Conservation (phyloP, 148 eudicot species). For the Nepenthes gracilis region DNA sequence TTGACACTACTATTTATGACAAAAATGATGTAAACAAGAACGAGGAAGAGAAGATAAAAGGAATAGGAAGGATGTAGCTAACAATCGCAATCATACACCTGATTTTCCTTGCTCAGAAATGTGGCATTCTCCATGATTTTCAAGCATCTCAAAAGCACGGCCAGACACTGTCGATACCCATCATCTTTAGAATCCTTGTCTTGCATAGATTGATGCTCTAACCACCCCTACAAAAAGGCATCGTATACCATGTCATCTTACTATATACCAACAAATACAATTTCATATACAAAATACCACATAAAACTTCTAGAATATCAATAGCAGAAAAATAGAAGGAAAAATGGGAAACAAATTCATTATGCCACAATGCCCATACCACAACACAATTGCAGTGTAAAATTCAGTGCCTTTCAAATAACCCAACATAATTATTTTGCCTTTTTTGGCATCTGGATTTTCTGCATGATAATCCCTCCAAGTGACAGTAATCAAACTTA, state of each 20-base stretch:
- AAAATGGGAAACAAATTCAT: not conserved
- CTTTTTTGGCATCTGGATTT: no score
- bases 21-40: not conserved
- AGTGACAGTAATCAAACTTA: no score
- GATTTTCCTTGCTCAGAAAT: constrained; percentile 79
- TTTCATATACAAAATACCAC: not conserved
- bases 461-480: no score
- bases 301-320: not conserved
- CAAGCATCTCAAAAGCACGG: constrained; percentile 68
- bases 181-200: constrained; percentile 30
- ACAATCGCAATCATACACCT: constrained; percentile 27
- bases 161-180: constrained; percentile 33
- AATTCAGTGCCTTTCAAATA: no score
- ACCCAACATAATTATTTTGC: no score
- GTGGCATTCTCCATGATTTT: constrained; percentile 93
- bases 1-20: not conserved
- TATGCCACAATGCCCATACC: no score
- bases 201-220: constrained; percentile 25
- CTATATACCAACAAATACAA: not conserved
- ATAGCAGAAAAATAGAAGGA: no score
- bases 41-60: not conserved
- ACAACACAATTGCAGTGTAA: no score
- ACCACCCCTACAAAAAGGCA: constrained; percentile 42
- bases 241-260: not conserved
- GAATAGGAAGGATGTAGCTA: not conserved